A percentile compares a stretch with the other conserved stretches of the same genome.
These are phyloP conservation scores for Zarea fungicola DNA, from an alignment of 2,329 filamentous ascomycete species.

Conservation along the genomic window DNA sequence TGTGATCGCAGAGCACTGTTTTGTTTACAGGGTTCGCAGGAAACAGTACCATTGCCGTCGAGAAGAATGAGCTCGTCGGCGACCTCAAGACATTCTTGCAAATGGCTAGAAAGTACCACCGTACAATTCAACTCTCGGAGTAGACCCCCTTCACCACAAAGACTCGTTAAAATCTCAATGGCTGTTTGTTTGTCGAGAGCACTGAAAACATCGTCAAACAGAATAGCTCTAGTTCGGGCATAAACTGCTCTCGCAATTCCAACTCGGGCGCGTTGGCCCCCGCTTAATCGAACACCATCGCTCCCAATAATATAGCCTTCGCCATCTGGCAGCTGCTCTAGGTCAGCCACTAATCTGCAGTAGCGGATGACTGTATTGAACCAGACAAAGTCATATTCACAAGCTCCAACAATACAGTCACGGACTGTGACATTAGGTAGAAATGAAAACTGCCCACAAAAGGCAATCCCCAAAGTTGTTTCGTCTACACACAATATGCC, in stretches of 20 bases:
- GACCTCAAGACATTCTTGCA: background rate
- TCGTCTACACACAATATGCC: background rate
- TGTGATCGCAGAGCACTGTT: background rate
- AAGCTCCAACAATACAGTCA: background rate
- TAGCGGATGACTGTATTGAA: background rate
- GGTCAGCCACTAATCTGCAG: background rate
- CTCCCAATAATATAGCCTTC: background rate
- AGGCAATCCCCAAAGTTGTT: background rate
- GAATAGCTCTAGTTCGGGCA: background rate
- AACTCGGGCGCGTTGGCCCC: constrained; percentile 1
- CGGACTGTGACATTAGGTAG: background rate
- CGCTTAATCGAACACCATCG: background rate
- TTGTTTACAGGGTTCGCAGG: background rate
- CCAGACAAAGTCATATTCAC: background rate
- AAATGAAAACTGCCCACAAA: background rate
- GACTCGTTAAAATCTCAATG: background rate
- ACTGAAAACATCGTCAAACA: background rate
- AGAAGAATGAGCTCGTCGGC: background rate
- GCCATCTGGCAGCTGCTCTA: background rate
- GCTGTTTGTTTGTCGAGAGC: background rate
- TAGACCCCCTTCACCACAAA: background rate
- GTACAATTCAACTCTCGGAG: background rate
- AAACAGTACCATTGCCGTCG: background rate
- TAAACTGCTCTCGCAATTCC: background rate
- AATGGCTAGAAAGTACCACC: background rate